These are phyloP conservation scores for Hortaea werneckii DNA, from an alignment of 2,329 filamentous ascomycete genomes.

Conservation along the genomic window DNA sequence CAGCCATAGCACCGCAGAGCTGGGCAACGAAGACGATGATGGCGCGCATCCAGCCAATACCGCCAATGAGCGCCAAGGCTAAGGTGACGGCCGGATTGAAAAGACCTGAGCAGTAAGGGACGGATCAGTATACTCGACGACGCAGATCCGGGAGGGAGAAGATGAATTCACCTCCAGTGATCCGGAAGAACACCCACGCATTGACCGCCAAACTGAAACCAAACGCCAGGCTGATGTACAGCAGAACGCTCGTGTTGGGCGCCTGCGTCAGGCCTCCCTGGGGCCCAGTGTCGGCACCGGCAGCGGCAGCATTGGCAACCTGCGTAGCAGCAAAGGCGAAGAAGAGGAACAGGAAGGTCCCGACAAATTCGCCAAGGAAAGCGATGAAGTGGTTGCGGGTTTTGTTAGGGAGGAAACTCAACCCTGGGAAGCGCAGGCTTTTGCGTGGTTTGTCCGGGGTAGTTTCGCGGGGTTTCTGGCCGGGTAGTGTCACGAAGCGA, in stretches of 20 bases:
- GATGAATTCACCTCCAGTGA: slow-evolving; percentile 28
- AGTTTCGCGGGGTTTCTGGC: slow-evolving; percentile 25
- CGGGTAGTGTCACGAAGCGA: slow-evolving; percentile 29
- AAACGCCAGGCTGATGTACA: slow-evolving; percentile 32
- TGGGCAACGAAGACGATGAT: slow-evolving; percentile 35
- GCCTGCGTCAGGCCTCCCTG: slow-evolving; percentile 17
- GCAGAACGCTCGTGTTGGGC: slow-evolving; percentile 26
- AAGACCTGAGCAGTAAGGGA: slow-evolving; percentile 18
- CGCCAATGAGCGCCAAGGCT: slow-evolving; percentile 39
- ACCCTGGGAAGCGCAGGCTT: slow-evolving; percentile 30
- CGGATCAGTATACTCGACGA: not conserved
- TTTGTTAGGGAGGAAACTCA: slow-evolving; percentile 36
- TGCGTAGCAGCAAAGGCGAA: slow-evolving; percentile 31
- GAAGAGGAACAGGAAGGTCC: slow-evolving; percentile 36
- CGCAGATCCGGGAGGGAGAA: slow-evolving; percentile 14
- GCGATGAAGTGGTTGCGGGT: slow-evolving; percentile 35
- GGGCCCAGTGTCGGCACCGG: slow-evolving; percentile 6
- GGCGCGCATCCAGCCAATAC: slow-evolving; percentile 36
- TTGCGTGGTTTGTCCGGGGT: slow-evolving; percentile 8
- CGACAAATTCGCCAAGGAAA: slow-evolving; percentile 37
- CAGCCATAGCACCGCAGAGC: slow-evolving; percentile 35
- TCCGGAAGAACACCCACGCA: slow-evolving; percentile 37
- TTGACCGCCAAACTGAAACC: slow-evolving; percentile 36
- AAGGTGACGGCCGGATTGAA: slow-evolving; percentile 36
- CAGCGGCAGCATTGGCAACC: slow-evolving; percentile 29